Evolutionary conservation across 768 basidiomycete species (phyloP), one percentile per base, ranked within the genome.

Genomic region (Chalciporus sphaerocephalus): DNA sequence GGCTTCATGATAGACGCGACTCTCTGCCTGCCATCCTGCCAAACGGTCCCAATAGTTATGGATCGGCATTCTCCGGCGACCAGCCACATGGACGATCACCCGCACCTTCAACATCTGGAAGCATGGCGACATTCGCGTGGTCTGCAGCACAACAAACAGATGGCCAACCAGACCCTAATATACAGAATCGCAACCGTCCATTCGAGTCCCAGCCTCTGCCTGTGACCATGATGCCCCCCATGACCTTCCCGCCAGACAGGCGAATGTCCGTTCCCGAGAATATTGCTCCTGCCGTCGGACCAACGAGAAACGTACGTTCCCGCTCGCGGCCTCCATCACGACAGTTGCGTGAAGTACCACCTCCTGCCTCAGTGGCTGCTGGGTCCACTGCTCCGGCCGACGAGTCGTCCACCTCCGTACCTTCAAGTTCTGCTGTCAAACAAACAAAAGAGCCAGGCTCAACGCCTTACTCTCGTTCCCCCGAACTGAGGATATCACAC

Each of bases 401-500:
- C 47, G 78, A 79, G 50, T 52, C 67, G 9, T 63, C 65, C 23
- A 60, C 69, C 18, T 61, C 69, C 34, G 63, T 69, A 21, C 65
- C 65, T 17, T 57, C 65, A 0, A 17, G 73, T 44, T 66, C 65
- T 13, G 47, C 58, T 34, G 24, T 48, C 4, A 79, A 75, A 52
- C 54, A 43, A 38, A 39, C 55, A 50, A 81, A 78, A 62, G 81
- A 79, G 36, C 51, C 71, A 22, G 64, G 78, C 46, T 55, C 74
- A 27, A 90, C 91, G 11, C 94, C 94, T 5, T 99, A 97, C 67
- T 93, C 93, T 43, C 86, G 95, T 47, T 92, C 89, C 0, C 95
- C 95, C 7, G 96, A 98, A 65, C 74, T 99, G 34, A 80, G 94
- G 42, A 83, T 97, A 24, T 92, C 90, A 2, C 96, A 99, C 69